A percentile compares a stretch with the other conserved stretches of the same genome.
These are phyloP conservation scores for Rhytidiadelphus loreus DNA, from an alignment of 225 moss, liverwort and hornwort genomes.

Conservation along the genomic window DNA sequence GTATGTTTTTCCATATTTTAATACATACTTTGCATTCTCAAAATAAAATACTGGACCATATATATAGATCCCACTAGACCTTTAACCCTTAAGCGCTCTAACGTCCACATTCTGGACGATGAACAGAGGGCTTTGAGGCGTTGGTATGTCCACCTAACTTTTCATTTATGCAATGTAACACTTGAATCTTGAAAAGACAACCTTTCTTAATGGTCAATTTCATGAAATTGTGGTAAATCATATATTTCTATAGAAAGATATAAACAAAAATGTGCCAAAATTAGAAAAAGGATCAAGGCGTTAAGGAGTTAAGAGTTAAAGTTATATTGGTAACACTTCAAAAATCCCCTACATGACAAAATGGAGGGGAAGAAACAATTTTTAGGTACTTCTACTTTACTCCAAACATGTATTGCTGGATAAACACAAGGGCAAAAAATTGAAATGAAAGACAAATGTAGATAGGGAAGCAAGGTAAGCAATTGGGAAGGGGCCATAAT, in stretches of 20 bases:
- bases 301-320: no score
- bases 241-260: no score
- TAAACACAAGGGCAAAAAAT: not conserved
- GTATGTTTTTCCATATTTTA: not conserved
- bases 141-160: no score
- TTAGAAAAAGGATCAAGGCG: no score
- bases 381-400: not conserved
- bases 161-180: no score
- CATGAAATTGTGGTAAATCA: no score
- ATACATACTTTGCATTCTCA: not conserved
- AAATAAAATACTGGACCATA: accelerated
- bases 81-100: no score
- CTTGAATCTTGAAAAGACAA: no score
- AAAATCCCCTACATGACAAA: not conserved
- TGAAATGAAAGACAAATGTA: not conserved
- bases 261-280: no score
- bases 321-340: not conserved
- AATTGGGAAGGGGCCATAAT: not conserved
- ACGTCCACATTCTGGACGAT: no score
- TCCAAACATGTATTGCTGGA: not conserved
- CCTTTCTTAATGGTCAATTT: no score
- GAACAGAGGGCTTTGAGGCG: no score
- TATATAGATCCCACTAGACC: not conserved
- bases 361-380: not conserved
- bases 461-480: not conserved